Base-by-base conservation (phyloP, 495 filamentous ascomycete genomes). In the Penicillium chermesinum region DNA sequence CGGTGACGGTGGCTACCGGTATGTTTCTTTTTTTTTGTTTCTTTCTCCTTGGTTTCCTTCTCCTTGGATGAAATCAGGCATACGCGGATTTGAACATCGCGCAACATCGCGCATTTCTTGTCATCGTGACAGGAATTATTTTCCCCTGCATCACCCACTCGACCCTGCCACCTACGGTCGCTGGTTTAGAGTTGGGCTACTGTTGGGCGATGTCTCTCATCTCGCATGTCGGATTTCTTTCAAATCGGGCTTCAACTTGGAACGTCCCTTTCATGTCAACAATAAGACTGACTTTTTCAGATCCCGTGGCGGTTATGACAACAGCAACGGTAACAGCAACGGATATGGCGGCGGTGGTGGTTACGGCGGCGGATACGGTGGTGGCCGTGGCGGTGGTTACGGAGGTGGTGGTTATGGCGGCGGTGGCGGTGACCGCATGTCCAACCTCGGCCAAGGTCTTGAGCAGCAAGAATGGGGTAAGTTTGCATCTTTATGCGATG, bases 391-490 rank as follows among this genome's bases (percentile, higher is more conserved):
- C 33, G 64, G 63, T 17, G 67, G 74, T 38, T 57, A 70, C 30
- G 70, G 71, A 16, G 74, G 78, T 16, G 74, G 76, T 39, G 75
- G 76, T 40, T 72, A 75, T 32, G 76, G 79, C 34, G 77, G 80
- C 67, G 64, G 64, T 22, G 71, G 65, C 48, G 89, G 88, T 67
- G 93, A 98, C 71, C 83, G 86, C 62, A 98, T 98, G 93, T 85
- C 83, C 55, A 85, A 86, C 68, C 86, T 98, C 44, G 93, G 93
- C 54, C 81, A 87, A 46, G 79, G 81, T 54, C 75, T 97, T 46
- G 87, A 93, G 75, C 81, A 83, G 54, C 93, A 94, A 57, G 77
- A 80, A 36, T 96, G 87, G 85, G 88, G 88, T 91, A 74, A 68
- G 85, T 75, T n/a, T n/a, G n/a, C n/a, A n/a, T n/a, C n/a, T n/a